Base-by-base conservation (phyloP, 2,329 filamentous ascomycete genomes). In the Verticillium zaregamsianum region DNA sequence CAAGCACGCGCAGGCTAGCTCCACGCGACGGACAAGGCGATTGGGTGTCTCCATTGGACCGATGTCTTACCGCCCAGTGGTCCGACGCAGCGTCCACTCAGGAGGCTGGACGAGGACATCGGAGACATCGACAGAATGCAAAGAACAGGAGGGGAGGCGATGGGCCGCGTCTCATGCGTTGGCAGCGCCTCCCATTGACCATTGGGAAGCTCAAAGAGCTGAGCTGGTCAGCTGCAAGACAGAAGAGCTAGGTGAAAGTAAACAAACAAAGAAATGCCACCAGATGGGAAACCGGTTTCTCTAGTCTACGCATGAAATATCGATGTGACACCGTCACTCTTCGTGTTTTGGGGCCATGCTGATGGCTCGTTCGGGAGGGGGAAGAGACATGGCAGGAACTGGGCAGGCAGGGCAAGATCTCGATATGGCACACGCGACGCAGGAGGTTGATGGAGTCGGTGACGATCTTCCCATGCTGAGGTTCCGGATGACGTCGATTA, bases 401-500 rank as follows among this genome's bases (percentile, higher is more conserved):
- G 45, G 45, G 45, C 45, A 52, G 9, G 45, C 45, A 23, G 25
- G 20, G 57, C 37, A 37, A 33, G 37, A 58, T 58, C 37, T 58
- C 37, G 57, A 58, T 40, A 58, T 32, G 25, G 55, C n/a, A 23
- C 55, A 37, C 15, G 57, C 32, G 57, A 15, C 14, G 37, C 23
- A 28, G 35, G 20, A 58, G 57, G 35, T 25, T 23, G 33, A 28
- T 25, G 37, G 39, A 39, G 31, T 20, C 35, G 32, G 55, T 23
- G 28, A 33, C 31, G 20, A 40, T 35, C 25, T 17, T 49, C 25
- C 25, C 11, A 58, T 25, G 57, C 37, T 28, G 57, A 58, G 23
- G 25, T 39, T 58, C 57, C 57, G 57, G 39, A 58, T 58, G 57
- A 58, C 57, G 57, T 58, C 57, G 57, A 40, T 32, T 31, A 58